Evolutionary conservation across 2,329 filamentous ascomycete genomes (phyloP).

Genomic region (Zasmidium angulare): DNA sequence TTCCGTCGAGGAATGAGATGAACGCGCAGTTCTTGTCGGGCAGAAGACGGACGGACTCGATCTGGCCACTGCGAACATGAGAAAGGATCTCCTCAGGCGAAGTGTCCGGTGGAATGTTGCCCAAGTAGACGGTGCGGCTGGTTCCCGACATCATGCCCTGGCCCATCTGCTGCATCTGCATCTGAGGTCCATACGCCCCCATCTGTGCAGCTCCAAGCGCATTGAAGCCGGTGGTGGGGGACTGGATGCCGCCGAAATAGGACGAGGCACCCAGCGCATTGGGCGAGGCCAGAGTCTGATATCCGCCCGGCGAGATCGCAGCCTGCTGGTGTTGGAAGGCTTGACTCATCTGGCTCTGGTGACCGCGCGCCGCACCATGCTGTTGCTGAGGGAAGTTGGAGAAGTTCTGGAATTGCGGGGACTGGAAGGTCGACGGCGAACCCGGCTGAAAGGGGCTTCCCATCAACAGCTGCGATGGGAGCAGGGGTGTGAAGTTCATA

Average conservation of each 20-base stretch:
- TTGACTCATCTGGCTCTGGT: conserved; percentile 60
- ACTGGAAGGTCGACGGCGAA: conserved; percentile 84
- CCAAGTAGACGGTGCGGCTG: conserved; percentile 93
- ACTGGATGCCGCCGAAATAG: conserved; percentile 78
- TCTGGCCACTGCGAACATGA: conserved; percentile 94
- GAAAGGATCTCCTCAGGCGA: conserved; percentile 94
- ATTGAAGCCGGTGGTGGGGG: conserved; percentile 75
- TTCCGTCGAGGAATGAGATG: conserved; percentile 97
- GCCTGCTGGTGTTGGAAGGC: conserved; percentile 69
- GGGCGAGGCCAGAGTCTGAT: conserved; percentile 81
- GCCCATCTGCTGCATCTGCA: conserved; percentile 55
- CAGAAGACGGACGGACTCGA: conserved; percentile 95
- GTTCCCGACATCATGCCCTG: conserved; percentile 84
- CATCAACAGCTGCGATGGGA: conserved; percentile 90
- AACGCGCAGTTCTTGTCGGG: conserved; percentile 99
- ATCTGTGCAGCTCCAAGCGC: conserved; percentile 53
- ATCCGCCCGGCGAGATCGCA: conserved; percentile 74
- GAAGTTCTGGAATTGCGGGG: conserved; percentile 86
- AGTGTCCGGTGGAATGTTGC: conserved; percentile 98
- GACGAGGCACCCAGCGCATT: conserved; percentile 79
- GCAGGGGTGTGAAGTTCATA: conserved; percentile 96
- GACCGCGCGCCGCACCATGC: conserved; percentile 40
- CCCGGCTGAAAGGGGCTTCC: conserved; percentile 97
- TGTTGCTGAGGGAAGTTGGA: conserved; percentile 69
- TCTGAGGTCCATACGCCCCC: conserved; percentile 53